Percentiles rank a stretch among this genome's conserved stretches.
phyloP scores from a whole-genome alignment of 176 grass and related monocot genomes.

The Aegilops umbellulata region DNA sequence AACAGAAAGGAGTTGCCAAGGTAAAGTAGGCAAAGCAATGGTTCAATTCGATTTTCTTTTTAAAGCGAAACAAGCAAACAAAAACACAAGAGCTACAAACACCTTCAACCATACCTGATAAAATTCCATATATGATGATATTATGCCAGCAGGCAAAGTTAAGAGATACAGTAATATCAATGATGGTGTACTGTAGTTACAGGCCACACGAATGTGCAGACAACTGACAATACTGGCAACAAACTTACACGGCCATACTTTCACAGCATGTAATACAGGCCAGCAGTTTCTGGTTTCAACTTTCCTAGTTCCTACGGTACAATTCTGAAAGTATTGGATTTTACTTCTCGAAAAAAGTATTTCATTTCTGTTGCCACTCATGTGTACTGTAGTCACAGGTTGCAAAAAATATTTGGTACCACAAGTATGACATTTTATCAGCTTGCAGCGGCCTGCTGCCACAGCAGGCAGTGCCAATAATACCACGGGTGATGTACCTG shows the following conservation, averaged over 20 bases:
- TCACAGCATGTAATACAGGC: neutral
- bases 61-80: neutral
- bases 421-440: neutral
- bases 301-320: neutral
- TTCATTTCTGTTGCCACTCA: neutral
- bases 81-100: neutral
- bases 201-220: slow-evolving; percentile 7
- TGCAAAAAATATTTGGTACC: neutral
- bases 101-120: neutral
- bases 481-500: neutral
- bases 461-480: neutral
- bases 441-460: neutral
- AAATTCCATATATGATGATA: neutral
- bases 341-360: neutral
- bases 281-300: neutral
- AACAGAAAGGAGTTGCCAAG: neutral
- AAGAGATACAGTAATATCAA: neutral
- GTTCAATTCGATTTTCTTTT: neutral
- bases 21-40: neutral
- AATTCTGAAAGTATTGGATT: neutral
- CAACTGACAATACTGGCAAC: neutral
- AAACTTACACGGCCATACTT: slow-evolving; percentile 6
- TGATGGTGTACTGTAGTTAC: neutral
- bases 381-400: neutral
- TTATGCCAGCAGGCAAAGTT: neutral